A percentile compares a stretch with the other conserved stretches of the same genome.
These are phyloP conservation scores for Rhizophora mangle DNA, from an alignment of 345 rosid species.

Conservation along the genomic window DNA sequence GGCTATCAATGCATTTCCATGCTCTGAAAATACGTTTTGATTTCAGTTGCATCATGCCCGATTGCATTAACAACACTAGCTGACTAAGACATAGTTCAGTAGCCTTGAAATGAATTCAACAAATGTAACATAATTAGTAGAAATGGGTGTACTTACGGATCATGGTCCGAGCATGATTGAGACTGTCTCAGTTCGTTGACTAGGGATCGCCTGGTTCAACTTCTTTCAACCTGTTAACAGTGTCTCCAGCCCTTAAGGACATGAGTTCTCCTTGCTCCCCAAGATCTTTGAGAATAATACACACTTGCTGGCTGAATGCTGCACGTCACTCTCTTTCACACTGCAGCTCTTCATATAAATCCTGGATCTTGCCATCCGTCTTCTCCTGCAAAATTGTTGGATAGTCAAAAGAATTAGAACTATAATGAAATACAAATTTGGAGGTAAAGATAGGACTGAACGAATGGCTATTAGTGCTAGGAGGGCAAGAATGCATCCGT, in stretches of 20 bases:
- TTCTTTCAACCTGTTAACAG: conserved; percentile 33
- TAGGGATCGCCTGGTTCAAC: conserved; percentile 28
- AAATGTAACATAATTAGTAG: no score
- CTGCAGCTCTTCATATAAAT: conserved; percentile 32
- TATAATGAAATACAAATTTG: not conserved
- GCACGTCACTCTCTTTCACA: conserved; percentile 29
- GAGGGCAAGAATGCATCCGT: no score
- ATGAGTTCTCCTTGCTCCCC: conserved; percentile 33
- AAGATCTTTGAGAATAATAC: conserved; percentile 29
- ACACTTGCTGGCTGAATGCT: conserved; percentile 28
- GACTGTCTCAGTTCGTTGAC: not conserved
- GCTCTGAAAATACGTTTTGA: no score
- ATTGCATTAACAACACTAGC: no score
- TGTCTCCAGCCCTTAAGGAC: conserved; percentile 38
- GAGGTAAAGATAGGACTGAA: not conserved
- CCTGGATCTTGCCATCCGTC: conserved; percentile 38
- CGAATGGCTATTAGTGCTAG: no score
- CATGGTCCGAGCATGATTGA: not conserved
- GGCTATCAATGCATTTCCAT: no score
- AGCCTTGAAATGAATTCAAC: no score
- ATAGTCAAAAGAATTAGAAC: not conserved
- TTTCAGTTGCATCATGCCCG: no score
- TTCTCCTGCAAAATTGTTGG: conserved; percentile 32
- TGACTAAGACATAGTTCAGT: no score
- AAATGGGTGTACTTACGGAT: no score